Base-by-base conservation (phyloP, 2,329 filamentous ascomycete species). In the Neonectria sp. region DNA sequence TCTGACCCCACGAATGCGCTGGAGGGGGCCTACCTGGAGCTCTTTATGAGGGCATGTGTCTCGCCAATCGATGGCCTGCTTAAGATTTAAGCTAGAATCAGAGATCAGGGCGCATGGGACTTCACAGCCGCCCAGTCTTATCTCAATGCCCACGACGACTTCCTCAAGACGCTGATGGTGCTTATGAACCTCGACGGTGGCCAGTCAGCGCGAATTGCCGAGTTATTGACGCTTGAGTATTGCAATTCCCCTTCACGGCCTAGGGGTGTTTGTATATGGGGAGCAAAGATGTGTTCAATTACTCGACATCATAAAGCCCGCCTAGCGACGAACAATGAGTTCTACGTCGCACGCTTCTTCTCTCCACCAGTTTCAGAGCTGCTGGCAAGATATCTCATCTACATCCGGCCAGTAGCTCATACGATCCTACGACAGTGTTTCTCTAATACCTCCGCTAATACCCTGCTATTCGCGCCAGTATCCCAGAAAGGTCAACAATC, bases 271-370 rank as follows among this genome's bases (percentile, higher is more conserved):
- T 46, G 43, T 24, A 46, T 61, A 11, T 61, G 8, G 12, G 49
- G 35, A 21, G 48, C 9, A 24, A 27, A 55, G 29, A 46, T 61
- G 27, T 46, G 37, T 29, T 61, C 35, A 8, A 24, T 61, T 8
- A 61, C 58, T 27, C 49, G 35, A 5, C 58, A 61, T 24, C 21
- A 53, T 21, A 61, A 61, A 33, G 48, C 58, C 27, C 49, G 49
- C 17, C 53, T 45, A n/a, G 27, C 45, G 3, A 58, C 46, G 2
- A 62, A 62, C n/a, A n/a, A n/a, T n/a, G n/a, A n/a, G n/a, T n/a
- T n/a, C n/a, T n/a, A n/a, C n/a, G n/a, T n/a, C n/a, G 46, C 55
- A 46, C 27, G 33, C 11, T 66, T 66, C 52, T 66, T 66, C 29
- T 62, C 58, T 35, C 55, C 21, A 8, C 53, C 33, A 11, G 46